Conservation (phyloP, 495 filamentous ascomycete genomes). For the Penicillium flavigenum region DNA sequence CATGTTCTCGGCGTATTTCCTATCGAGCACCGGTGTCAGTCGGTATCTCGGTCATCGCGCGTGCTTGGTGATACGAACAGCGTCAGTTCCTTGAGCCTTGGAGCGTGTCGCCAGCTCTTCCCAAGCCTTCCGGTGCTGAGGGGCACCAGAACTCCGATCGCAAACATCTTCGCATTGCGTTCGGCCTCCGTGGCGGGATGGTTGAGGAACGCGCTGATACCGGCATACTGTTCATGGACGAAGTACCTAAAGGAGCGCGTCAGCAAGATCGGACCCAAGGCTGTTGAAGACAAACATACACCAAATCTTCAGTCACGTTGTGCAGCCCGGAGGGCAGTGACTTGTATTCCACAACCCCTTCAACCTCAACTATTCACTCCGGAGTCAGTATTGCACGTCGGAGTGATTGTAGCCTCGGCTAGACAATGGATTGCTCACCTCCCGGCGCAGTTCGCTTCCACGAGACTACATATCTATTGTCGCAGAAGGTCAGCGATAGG, state of each 20-base stretch:
- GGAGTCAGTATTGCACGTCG: conserved; percentile 25
- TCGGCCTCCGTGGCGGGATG: conserved; percentile 70
- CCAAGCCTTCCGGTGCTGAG: conserved; percentile 84
- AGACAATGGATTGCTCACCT: conserved; percentile 39
- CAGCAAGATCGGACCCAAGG: background rate
- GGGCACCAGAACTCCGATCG: conserved; percentile 84
- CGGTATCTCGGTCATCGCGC: conserved; percentile 3
- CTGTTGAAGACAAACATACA: conserved; percentile 47
- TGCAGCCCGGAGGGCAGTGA: conserved; percentile 90
- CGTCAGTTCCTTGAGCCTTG: conserved; percentile 71
- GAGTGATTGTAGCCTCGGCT: conserved; percentile 16
- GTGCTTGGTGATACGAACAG: conserved; percentile 44
- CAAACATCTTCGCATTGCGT: conserved; percentile 88
- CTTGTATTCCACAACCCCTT: conserved; percentile 92
- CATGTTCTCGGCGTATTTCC: conserved; percentile 37
- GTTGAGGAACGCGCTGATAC: conserved; percentile 90
- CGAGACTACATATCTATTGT: conserved; percentile 68
- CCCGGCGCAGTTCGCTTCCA: conserved; percentile 76
- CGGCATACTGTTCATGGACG: conserved; percentile 79
- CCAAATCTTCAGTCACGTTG: conserved; percentile 80
- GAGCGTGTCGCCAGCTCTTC: conserved; percentile 84
- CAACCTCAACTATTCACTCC: conserved; percentile 64
- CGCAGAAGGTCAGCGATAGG: conserved; percentile 19
- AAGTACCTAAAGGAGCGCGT: conserved; percentile 64
- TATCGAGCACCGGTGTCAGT: conserved; percentile 18